Evolutionary conservation across 2,329 filamentous ascomycete species (phyloP).

Genomic region (Stachybotrys chartarum): DNA sequence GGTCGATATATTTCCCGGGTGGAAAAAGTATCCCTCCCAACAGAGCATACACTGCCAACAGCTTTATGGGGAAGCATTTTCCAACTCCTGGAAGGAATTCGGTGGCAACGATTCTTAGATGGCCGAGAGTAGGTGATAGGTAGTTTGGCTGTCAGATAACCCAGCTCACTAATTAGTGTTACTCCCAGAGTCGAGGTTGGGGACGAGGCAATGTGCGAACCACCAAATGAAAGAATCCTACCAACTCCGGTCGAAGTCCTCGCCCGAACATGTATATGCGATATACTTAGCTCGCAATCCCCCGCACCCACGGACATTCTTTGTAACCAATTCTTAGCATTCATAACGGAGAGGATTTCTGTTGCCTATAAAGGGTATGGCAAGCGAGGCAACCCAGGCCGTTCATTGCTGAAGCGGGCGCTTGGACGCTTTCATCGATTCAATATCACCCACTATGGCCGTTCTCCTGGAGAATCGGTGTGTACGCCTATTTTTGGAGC

Average conservation of each 20-base stretch:
- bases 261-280: neutral
- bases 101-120: neutral
- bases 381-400: neutral
- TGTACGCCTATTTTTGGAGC: neutral
- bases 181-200: neutral
- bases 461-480: neutral
- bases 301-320: neutral
- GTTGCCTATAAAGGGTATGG: neutral
- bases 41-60: neutral
- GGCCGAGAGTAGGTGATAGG: neutral
- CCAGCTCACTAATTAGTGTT: neutral
- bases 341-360: neutral
- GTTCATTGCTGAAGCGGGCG: neutral
- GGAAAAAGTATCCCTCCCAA: neutral
- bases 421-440: neutral
- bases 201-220: neutral
- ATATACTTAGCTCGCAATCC: neutral
- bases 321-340: neutral
- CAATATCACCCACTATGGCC: neutral
- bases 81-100: neutral
- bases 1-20: neutral
- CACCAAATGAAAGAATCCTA: neutral
- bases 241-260: neutral
- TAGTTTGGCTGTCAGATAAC: neutral
- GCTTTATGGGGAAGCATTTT: neutral